A percentile compares a stretch with the other conserved stretches of the same genome.
Conservation (phyloP, 2,329 filamentous ascomycete genomes). For the Hymenotorrendiella dingleyae region DNA sequence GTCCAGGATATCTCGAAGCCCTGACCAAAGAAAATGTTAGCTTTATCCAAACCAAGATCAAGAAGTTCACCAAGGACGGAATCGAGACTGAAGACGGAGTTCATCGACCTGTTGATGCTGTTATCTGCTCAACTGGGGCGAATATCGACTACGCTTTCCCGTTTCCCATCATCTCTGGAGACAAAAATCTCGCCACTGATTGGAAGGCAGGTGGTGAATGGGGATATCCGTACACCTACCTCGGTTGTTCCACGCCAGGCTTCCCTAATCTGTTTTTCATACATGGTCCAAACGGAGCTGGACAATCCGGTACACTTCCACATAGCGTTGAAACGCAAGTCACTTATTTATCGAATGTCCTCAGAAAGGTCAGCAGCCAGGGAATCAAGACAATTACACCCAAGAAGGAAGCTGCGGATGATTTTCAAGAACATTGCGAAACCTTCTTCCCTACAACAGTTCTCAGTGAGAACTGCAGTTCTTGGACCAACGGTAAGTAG, state of each 20-base stretch:
- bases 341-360: slow-evolving; percentile 58
- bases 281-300: slow-evolving; percentile 48
- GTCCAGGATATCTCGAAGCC: slow-evolving; percentile 61
- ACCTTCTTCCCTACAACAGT: slow-evolving; percentile 50
- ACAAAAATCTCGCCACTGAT: slow-evolving; percentile 43
- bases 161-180: slow-evolving; percentile 45
- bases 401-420: slow-evolving; percentile 42
- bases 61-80: slow-evolving; percentile 50
- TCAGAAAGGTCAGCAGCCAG: slow-evolving; percentile 60
- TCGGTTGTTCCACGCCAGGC: slow-evolving; percentile 52
- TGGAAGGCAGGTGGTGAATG: slow-evolving; percentile 43
- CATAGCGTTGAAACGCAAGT: slow-evolving; percentile 60
- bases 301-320: slow-evolving; percentile 46
- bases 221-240: slow-evolving; percentile 53
- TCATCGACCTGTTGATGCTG: slow-evolving; percentile 51
- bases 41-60: slow-evolving; percentile 50
- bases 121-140: slow-evolving; percentile 63
- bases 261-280: slow-evolving; percentile 64
- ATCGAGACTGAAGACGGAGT: slow-evolving; percentile 53
- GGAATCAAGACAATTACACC: slow-evolving; percentile 58
- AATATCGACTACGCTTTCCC: slow-evolving; percentile 51
- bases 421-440: slow-evolving; percentile 51
- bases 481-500: slow-evolving; percentile 62
- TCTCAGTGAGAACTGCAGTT: slow-evolving; percentile 56
- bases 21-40: slow-evolving; percentile 53